Conservation (phyloP, 2,329 filamentous ascomycete species). For the Berkeleyomyces rouxiae region DNA sequence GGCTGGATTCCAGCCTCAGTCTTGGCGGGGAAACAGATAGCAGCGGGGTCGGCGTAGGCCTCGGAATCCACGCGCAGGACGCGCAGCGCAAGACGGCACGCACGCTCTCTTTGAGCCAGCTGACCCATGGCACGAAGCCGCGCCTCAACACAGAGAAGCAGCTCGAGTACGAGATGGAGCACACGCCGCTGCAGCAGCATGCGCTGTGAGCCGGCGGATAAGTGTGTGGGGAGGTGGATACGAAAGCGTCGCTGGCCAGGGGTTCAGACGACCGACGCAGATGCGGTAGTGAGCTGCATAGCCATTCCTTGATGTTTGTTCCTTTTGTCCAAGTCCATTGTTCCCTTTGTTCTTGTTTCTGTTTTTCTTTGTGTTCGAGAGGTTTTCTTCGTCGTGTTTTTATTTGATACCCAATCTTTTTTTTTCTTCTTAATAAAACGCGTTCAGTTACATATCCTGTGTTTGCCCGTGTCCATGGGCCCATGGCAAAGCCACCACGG, state of each 20-base stretch:
- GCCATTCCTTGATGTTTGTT: neutral
- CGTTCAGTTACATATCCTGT: neutral
- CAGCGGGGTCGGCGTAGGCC: neutral
- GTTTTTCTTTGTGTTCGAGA: constrained; percentile 1
- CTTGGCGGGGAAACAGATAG: neutral
- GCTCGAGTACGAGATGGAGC: constrained; percentile 16
- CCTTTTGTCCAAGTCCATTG: neutral
- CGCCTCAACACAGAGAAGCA: constrained; percentile 2
- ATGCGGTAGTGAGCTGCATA: neutral
- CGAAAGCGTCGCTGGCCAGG: no score
- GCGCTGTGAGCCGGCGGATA: neutral
- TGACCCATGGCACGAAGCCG: constrained; percentile 31
- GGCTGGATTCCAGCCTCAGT: neutral
- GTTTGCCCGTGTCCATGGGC: neutral
- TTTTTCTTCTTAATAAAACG: neutral
- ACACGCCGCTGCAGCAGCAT: constrained; percentile 15
- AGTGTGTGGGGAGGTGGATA: neutral
- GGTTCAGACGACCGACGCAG: no score
- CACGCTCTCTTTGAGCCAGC: constrained; percentile 46
- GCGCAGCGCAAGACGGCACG: constrained; percentile 37
- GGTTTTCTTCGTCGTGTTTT: neutral
- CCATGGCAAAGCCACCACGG: neutral
- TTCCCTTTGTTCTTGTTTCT: neutral
- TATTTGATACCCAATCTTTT: neutral
- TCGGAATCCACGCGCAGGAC: neutral